Evolutionary conservation across 805 yeast species (phyloP), one percentile per base, ranked within the genome.

Genomic region (Metschnikowia drakensbergensis): DNA sequence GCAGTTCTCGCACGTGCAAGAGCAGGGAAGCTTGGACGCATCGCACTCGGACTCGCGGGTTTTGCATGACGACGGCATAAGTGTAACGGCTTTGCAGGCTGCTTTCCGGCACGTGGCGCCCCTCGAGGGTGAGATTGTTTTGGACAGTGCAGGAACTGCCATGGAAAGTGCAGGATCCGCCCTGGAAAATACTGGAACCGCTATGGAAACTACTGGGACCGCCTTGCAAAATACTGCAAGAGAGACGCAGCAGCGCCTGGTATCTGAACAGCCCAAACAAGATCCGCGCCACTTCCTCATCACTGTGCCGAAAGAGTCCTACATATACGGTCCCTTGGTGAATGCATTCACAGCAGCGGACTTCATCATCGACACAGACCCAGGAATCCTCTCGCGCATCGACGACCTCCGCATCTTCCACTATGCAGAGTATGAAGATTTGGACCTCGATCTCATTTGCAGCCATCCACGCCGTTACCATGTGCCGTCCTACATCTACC

Each of bases 391-490:
- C 27, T 27, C 52, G 9, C 50, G 54, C 11, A 47, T 63, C 13
- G 41, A 57, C 2, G 35, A 49, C 2, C 51, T 51, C 0, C 79
- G 74, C 52, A 65, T 81, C 0, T 82, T 88, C 58, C 96, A 89
- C 51, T 90, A 82, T 63, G 91, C 89, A 17, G 98, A 92, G 47
- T 92, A 92, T 64, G 99, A 92, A 62, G 89, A 86, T 42, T 67
- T 90, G 23, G 87, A 91, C 59, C 79, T 90, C 60, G 97, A 91
- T 57, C 64, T 77, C 50, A 58, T 84, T 31, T 69, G 72, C 58
- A 48, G 65, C 17, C 63, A 71, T 25, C 71, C 76, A 0, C 46
- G 55, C 2, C 68, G 71, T 27, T 91, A 90, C 64, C 69, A 81
- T 47, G 74, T 86, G 2, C 88, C 91, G 52, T 82, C 96, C 2